These are phyloP conservation scores for Decorospora gaudefroyi DNA, from an alignment of 2,329 filamentous ascomycete species.

Conservation along the genomic window DNA sequence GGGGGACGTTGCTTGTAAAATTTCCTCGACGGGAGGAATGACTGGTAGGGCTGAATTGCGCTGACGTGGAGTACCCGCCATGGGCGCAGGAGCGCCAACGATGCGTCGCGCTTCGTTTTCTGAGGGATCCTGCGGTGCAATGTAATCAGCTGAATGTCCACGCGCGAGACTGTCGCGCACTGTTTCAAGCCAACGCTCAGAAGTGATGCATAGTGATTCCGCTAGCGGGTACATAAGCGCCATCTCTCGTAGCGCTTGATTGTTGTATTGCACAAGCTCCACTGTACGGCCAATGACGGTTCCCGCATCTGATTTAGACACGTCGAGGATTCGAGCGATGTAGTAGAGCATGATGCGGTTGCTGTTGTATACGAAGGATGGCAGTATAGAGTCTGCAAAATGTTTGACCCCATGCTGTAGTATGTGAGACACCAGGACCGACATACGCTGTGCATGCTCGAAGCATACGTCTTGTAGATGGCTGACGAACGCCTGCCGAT, in stretches of 20 bases:
- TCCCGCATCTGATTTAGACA: constrained; percentile 32
- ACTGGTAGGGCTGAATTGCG: constrained; percentile 17
- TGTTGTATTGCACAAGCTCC: constrained; percentile 41
- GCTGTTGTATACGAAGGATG: constrained; percentile 43
- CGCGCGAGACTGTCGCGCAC: constrained; percentile 36
- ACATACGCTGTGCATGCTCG: constrained; percentile 40
- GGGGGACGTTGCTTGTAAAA: constrained; percentile 14
- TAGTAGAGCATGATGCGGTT: constrained; percentile 44
- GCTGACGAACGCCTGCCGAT: constrained; percentile 32
- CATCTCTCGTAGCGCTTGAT: constrained; percentile 39
- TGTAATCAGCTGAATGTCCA: constrained; percentile 35
- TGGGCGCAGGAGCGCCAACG: constrained; percentile 26
- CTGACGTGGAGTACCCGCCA: constrained; percentile 9
- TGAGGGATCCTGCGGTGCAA: constrained; percentile 37
- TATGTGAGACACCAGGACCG: constrained; percentile 34
- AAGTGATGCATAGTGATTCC: constrained; percentile 37
- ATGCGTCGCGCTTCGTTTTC: constrained; percentile 34
- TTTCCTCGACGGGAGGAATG: constrained; percentile 22
- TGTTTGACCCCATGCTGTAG: constrained; percentile 41
- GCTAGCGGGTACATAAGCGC: constrained; percentile 40
- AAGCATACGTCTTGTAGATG: constrained; percentile 38
- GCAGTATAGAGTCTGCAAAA: constrained; percentile 42
- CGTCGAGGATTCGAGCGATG: constrained; percentile 37
- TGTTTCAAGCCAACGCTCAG: constrained; percentile 41
- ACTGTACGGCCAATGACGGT: constrained; percentile 34